phyloP scores from a whole-genome alignment of 2,329 filamentous ascomycete genomes.

The Emergomyces orientalis region DNA sequence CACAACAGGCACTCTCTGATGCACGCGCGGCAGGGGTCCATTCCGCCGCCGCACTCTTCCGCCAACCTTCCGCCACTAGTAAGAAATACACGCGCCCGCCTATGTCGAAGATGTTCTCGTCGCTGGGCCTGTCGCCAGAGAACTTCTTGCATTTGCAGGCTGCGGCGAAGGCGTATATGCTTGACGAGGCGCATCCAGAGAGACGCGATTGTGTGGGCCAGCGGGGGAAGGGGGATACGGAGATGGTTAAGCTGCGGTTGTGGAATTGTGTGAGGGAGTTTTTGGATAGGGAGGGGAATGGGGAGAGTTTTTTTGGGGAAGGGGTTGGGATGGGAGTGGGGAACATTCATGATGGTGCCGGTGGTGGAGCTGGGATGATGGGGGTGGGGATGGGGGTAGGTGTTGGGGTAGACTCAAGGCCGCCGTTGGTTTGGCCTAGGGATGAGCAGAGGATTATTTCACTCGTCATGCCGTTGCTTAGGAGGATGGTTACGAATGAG shows the following conservation, averaged over 20 bases:
- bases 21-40: slow-evolving; percentile 44
- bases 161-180: slow-evolving; percentile 49
- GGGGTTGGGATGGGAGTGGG: slow-evolving; percentile 28
- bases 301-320: slow-evolving; percentile 44
- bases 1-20: slow-evolving; percentile 33
- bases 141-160: slow-evolving; percentile 48
- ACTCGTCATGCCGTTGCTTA: slow-evolving; percentile 48
- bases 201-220: slow-evolving; percentile 50
- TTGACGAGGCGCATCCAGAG: slow-evolving; percentile 46
- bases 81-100: slow-evolving; percentile 51
- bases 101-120: slow-evolving; percentile 49
- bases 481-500: slow-evolving; percentile 53
- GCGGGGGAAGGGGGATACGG: slow-evolving; percentile 45
- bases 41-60: slow-evolving; percentile 46
- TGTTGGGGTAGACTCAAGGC: slow-evolving; percentile 9
- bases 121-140: slow-evolving; percentile 47
- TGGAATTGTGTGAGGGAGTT: slow-evolving; percentile 50
- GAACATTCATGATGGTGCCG: slow-evolving; percentile 30
- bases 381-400: slow-evolving; percentile 29
- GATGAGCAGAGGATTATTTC: slow-evolving; percentile 48
- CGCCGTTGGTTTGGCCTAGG: slow-evolving; percentile 41
- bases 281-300: slow-evolving; percentile 42
- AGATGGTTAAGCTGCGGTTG: slow-evolving; percentile 48
- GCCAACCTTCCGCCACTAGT: slow-evolving; percentile 38
- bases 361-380: slow-evolving; percentile 18